Conservation (phyloP, 768 basidiomycete genomes). For the Mycena vitilis region DNA sequence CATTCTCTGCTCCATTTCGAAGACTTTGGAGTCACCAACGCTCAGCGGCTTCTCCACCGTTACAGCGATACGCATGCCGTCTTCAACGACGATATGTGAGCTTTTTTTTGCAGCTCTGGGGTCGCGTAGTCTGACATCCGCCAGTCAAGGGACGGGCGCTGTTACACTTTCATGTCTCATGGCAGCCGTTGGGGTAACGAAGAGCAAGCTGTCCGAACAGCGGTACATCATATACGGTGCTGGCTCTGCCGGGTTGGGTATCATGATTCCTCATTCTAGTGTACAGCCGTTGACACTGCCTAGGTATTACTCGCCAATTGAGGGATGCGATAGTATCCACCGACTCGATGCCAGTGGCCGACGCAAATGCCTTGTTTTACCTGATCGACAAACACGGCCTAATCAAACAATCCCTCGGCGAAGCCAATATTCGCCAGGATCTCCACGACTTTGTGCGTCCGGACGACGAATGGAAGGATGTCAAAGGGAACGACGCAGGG, state of each 20-base stretch:
- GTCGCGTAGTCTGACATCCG: not conserved
- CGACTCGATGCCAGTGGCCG: conserved; percentile 61
- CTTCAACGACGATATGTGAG: conserved; percentile 89
- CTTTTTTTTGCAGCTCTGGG: conserved; percentile 1
- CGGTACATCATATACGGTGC: conserved; percentile 84
- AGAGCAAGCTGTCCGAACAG: conserved; percentile 74
- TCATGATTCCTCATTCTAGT: not conserved
- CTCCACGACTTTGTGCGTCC: conserved; percentile 67
- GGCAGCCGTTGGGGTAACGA: conserved; percentile 76
- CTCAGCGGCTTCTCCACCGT: conserved; percentile 70
- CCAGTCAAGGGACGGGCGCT: conserved; percentile 80
- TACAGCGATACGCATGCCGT: conserved; percentile 74
- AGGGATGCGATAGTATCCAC: conserved; percentile 77
- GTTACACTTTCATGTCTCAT: conserved; percentile 78
- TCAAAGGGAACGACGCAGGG: conserved; percentile 49
- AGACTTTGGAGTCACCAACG: conserved; percentile 86
- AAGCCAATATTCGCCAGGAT: conserved; percentile 56
- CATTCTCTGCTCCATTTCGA: conserved; percentile 83
- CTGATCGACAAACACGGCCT: conserved; percentile 79
- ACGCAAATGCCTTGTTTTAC: conserved; percentile 77
- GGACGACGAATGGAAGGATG: conserved; percentile 65
- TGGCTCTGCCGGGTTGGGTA: conserved; percentile 83
- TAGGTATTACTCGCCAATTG: conserved; percentile 72
- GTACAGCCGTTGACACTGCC: not conserved
- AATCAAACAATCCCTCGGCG: conserved; percentile 60